Conservation (phyloP, 768 basidiomycete genomes). For the Dentipellis fragilis region DNA sequence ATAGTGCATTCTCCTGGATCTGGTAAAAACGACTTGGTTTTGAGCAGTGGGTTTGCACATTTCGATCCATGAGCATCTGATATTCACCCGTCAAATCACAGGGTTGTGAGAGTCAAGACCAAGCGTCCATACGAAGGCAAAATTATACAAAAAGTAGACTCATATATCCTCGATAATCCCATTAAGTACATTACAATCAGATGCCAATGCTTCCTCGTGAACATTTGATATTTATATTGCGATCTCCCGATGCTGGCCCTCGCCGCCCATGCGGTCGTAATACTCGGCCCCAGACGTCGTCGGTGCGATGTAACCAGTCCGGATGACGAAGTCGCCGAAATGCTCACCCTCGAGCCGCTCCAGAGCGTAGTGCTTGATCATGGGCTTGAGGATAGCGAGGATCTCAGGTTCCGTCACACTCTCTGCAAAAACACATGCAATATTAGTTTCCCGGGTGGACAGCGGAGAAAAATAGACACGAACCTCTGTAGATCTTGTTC, state of each 20-base stretch:
- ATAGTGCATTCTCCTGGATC: neutral
- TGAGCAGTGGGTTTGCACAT: neutral
- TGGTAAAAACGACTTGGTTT: neutral
- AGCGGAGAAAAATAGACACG: conserved; percentile 4
- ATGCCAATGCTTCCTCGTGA: neutral
- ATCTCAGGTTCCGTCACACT: conserved; percentile 88
- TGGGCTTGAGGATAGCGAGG: conserved; percentile 75
- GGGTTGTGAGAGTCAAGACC: neutral
- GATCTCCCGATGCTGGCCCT: conserved; percentile 44
- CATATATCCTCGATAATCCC: neutral
- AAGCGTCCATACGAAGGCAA: neutral
- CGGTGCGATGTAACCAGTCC: conserved; percentile 82
- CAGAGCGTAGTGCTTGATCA: conserved; percentile 91
- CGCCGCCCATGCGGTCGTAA: conserved; percentile 80
- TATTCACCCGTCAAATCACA: no score
- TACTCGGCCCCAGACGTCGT: conserved; percentile 78
- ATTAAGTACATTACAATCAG: neutral
- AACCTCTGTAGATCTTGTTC: conserved; percentile 92
- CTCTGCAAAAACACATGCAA: conserved; percentile 32
- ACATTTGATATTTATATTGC: conserved; percentile 5
- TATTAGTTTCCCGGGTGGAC: neutral
- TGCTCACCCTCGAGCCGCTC: conserved; percentile 82
- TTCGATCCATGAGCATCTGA: neutral
- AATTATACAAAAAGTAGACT: neutral
- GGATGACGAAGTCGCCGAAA: conserved; percentile 93